Conservation (phyloP, 2,329 filamentous ascomycete genomes). For the Talaromyces sp. region DNA sequence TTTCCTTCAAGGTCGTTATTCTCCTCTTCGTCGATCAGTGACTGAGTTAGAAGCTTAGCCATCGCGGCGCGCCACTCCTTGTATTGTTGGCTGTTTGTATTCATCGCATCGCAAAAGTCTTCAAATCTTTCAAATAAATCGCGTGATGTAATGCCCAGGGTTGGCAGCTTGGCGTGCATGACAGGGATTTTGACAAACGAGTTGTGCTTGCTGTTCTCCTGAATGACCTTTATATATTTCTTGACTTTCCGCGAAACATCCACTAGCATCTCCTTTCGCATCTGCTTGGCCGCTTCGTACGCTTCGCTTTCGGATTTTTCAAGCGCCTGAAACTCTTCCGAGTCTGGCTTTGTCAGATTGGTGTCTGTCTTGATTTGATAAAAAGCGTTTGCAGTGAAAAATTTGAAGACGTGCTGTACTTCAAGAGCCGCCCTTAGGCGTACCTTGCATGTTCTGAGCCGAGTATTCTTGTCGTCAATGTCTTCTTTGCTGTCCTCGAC, state of each 20-base stretch:
- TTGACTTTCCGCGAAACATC: constrained; percentile 56
- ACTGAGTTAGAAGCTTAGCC: constrained; percentile 64
- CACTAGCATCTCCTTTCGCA: constrained; percentile 72
- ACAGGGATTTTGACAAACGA: constrained; percentile 60
- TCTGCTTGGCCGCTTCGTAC: constrained; percentile 71
- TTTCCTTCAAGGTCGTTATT: constrained; percentile 74
- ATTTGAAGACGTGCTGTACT: constrained; percentile 72
- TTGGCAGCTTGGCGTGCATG: constrained; percentile 47
- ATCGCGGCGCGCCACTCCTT: constrained; percentile 71
- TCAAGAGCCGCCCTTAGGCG: constrained; percentile 70
- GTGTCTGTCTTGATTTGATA: constrained; percentile 75
- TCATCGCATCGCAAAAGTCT: constrained; percentile 59
- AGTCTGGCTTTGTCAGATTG: constrained; percentile 59
- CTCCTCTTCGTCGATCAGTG: constrained; percentile 78
- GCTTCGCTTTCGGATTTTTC: constrained; percentile 65
- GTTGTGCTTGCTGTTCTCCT: constrained; percentile 47
- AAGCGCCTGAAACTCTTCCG: constrained; percentile 59
- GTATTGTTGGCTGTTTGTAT: constrained; percentile 65
- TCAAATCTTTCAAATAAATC: constrained; percentile 62
- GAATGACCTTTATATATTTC: constrained; percentile 59
- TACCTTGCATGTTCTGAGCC: constrained; percentile 56
- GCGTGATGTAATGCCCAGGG: constrained; percentile 67
- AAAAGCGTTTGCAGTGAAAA: constrained; percentile 78
- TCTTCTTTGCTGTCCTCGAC: constrained; percentile 31
- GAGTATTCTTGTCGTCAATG: constrained; percentile 34